phyloP scores from a whole-genome alignment of 352 stramenopile species.

The Pythium sp. region DNA sequence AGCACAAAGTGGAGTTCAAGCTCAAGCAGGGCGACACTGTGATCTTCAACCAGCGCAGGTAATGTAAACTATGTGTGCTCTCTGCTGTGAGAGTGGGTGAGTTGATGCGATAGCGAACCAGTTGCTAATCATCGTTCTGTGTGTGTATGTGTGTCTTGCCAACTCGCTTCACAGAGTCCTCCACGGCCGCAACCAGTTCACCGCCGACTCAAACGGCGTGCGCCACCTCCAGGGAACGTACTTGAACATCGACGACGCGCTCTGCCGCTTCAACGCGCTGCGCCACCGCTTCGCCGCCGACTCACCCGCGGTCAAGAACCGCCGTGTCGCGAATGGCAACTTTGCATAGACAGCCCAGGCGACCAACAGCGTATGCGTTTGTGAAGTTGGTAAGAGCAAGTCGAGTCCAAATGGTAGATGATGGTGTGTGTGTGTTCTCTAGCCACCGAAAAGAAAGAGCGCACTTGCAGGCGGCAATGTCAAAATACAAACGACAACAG shows the following conservation, averaged over 20 bases:
- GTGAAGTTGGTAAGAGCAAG: not conserved
- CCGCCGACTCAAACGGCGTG: conserved; percentile 57
- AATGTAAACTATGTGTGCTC: not conserved
- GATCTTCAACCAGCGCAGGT: conserved; percentile 84
- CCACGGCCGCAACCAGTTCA: conserved; percentile 78
- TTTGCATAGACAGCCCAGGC: conserved; percentile 36
- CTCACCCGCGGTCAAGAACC: conserved; percentile 51
- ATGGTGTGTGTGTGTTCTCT: not conserved
- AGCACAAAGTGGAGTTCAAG: conserved; percentile 73
- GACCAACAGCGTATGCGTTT: not conserved
- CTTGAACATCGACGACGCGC: conserved; percentile 85
- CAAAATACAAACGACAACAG: not conserved
- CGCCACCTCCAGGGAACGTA: conserved; percentile 86
- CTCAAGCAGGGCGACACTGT: conserved; percentile 78
- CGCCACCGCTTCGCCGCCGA: conserved; percentile 47
- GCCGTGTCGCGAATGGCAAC: conserved; percentile 67
- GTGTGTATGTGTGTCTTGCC: not conserved
- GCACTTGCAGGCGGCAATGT: not conserved
- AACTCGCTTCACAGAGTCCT: conserved; percentile 37
- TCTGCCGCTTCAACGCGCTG: conserved; percentile 82
- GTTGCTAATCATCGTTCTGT: not conserved
- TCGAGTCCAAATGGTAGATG: not conserved
- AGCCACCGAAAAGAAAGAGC: not conserved
- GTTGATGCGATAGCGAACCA: not conserved
- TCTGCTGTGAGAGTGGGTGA: not conserved